Conservation (phyloP, 257 asterid genomes). For the Solanum tarijense region DNA sequence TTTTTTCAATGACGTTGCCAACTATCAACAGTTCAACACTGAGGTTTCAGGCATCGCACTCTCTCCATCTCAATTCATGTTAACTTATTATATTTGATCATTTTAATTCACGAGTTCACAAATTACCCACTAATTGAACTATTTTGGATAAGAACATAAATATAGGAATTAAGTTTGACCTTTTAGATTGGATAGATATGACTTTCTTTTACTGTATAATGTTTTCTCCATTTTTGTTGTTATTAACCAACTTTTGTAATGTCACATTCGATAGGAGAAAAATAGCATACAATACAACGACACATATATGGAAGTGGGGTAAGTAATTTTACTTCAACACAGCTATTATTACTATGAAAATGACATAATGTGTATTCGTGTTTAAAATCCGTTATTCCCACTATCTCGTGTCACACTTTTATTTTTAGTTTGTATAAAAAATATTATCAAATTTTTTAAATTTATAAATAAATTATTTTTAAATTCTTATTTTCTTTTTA, state of each 20-base stretch:
- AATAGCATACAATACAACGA: background rate
- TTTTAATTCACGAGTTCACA: background rate
- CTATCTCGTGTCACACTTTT: background rate
- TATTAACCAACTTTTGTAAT: background rate
- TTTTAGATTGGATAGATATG: background rate
- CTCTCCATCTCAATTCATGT: no score
- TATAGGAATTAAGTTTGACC: background rate
- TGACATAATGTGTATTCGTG: background rate
- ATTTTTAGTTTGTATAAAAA: background rate
- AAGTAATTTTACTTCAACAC: background rate
- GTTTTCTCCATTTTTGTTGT: background rate
- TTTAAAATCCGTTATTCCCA: background rate
- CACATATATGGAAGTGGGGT: background rate
- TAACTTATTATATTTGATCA: background rate
- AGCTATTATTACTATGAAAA: background rate
- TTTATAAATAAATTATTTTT: no score
- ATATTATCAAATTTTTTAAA: no score
- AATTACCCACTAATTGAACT: background rate
- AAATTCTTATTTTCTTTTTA: no score
- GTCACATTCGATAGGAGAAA: background rate
- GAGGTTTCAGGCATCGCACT: rapidly evolving
- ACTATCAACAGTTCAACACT: no score
- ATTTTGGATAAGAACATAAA: background rate
- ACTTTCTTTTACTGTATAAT: background rate
- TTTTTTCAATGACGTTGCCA: background rate